Evolutionary conservation across 352 stramenopile species (phyloP).

Genomic region (Phytophthora uliginosa): DNA sequence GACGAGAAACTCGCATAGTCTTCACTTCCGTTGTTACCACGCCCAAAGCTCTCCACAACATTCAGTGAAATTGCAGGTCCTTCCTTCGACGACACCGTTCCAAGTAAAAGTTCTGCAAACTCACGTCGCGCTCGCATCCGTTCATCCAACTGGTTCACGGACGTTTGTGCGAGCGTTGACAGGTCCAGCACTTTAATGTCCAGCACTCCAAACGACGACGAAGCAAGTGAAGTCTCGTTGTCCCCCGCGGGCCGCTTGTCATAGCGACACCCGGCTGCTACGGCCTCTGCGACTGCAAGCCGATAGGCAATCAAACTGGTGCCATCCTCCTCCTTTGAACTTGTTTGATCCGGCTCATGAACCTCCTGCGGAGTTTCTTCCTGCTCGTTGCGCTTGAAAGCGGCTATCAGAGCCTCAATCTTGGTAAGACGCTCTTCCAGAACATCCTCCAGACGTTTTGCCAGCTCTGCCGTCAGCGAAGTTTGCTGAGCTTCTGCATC

Average conservation of each 20-base stretch:
- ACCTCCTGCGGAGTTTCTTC: not conserved
- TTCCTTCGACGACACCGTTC: slow-evolving; percentile 17
- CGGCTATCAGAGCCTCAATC: slow-evolving; percentile 35
- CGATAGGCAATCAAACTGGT: slow-evolving; percentile 22
- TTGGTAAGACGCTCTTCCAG: slow-evolving; percentile 38
- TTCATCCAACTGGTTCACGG: slow-evolving; percentile 31
- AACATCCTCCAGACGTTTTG: slow-evolving; percentile 26
- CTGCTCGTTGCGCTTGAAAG: slow-evolving; percentile 13
- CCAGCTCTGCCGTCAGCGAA: slow-evolving; percentile 17
- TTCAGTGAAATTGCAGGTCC: not conserved
- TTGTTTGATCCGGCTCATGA: not conserved
- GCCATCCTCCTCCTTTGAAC: not conserved
- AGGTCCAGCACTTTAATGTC: slow-evolving; percentile 12
- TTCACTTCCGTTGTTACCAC: slow-evolving; percentile 4
- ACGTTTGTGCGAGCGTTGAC: not conserved
- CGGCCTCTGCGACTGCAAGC: slow-evolving; percentile 29
- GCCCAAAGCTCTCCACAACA: slow-evolving; percentile 26
- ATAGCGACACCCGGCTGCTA: slow-evolving; percentile 33
- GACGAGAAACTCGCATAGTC: slow-evolving; percentile 28
- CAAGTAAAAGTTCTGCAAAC: slow-evolving; percentile 48
- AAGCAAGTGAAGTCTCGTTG: slow-evolving; percentile 4
- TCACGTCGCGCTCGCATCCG: slow-evolving; percentile 39
- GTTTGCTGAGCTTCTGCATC: not conserved
- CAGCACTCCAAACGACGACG: slow-evolving; percentile 31
- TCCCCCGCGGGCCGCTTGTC: slow-evolving; percentile 10